Base-by-base conservation (phyloP, 768 basidiomycete genomes). In the Cystofilobasidium capitatum region DNA sequence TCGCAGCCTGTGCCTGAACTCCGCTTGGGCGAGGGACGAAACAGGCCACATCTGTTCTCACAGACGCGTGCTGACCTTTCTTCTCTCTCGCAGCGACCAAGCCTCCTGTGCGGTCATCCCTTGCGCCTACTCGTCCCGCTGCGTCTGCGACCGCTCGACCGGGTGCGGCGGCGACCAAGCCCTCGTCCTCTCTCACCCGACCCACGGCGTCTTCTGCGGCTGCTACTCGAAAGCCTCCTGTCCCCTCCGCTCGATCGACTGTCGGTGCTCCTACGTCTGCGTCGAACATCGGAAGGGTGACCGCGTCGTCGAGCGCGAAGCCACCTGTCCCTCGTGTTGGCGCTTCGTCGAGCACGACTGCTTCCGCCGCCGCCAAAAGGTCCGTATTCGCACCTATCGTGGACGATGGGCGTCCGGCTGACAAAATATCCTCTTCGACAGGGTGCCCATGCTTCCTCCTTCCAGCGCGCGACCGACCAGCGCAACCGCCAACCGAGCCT, bases 361-460 rank as follows among this genome's bases (percentile, higher is more conserved):
- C 58, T 33, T n/a, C n/a, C n/a, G 7, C 58, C 17, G 58, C 62
- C n/a, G 35, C 49, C 24, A 33, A 49, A 36, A 47, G 62, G 62
- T 63, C 17, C 44, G 61, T 49, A 22, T 24, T 33, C 17, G 20
- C 9, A 8, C 14, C 17, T 6, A 29, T 29, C 1, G 4, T 17
- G 26, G 4, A 9, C n/a, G 14, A 4, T n/a, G 24, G 24, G 26
- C 9, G 2, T 40, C 14, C 31, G n/a, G 26, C 16, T 54, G 49
- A 13, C 22, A 9, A 2, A 1, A 3, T 26, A 13, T 3, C 29
- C n/a, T 24, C 9, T 22, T 8, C 5, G 24, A 16, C 49, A 64
- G 62, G 39, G 24, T 51, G 0, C 33, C 63, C 6, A 57, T 64
- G 63, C 37, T 60, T n/a, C 37, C 54, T 13, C 63, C 63, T 42